These are phyloP conservation scores for Tuber melanosporum DNA, from an alignment of 495 filamentous ascomycete genomes.

Conservation along the genomic window DNA sequence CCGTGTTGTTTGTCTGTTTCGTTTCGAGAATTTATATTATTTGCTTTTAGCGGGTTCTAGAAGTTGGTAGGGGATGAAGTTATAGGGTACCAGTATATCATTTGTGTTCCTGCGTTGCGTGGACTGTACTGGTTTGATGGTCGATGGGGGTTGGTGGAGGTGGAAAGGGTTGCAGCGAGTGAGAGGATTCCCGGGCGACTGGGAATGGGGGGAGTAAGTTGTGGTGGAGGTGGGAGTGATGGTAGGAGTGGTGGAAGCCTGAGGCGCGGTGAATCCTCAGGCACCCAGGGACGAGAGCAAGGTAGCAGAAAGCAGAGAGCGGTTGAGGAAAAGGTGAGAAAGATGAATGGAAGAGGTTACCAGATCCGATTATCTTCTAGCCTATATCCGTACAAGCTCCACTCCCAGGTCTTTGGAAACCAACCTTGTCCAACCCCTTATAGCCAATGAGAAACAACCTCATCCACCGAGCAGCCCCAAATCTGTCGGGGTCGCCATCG, in stretches of 20 bases:
- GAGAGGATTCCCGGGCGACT: no score
- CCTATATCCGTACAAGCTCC: neutral
- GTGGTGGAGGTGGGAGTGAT: constrained; percentile 6
- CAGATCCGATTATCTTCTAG: neutral
- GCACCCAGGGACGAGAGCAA: neutral
- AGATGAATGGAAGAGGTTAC: neutral
- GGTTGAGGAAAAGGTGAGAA: neutral
- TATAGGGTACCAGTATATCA: neutral
- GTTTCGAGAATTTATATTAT: neutral
- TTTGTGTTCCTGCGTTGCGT: constrained; percentile 11
- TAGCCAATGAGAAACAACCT: neutral
- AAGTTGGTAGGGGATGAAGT: neutral
- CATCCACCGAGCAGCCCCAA: neutral
- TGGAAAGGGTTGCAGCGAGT: constrained; percentile 4
- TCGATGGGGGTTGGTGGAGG: constrained; percentile 2
- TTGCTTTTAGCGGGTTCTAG: constrained; percentile 1
- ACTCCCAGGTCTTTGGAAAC: neutral
- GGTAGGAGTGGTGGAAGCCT: neutral
- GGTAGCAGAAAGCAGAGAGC: neutral
- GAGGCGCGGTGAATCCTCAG: neutral
- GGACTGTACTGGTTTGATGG: constrained; percentile 1
- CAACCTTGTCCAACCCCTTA: neutral
- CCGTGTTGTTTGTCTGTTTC: neutral
- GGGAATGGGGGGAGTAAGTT: neutral
- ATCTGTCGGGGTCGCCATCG: neutral